A percentile compares a stretch with the other conserved stretches of the same genome.
Conservation (phyloP, 2,329 filamentous ascomycete species). For the Emydomyces testavorans region DNA sequence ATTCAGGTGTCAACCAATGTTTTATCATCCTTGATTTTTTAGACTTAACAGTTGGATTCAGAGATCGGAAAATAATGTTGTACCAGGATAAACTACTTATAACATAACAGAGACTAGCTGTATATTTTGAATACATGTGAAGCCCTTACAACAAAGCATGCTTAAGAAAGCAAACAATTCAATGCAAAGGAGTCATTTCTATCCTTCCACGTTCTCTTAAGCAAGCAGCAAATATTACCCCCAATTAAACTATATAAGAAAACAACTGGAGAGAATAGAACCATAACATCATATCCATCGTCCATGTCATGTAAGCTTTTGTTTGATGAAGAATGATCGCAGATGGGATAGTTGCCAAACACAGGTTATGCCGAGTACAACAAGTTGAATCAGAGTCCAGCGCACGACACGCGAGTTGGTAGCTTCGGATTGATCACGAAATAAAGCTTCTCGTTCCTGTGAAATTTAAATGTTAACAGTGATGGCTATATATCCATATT, state of each 20-base stretch:
- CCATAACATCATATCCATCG: slow-evolving; percentile 8
- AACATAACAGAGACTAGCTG: no score
- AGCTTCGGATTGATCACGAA: slow-evolving; percentile 90
- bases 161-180: background rate
- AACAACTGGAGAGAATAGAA: slow-evolving; percentile 7
- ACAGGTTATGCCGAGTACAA: slow-evolving; percentile 74
- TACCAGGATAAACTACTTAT: no score
- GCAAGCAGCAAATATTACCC: background rate
- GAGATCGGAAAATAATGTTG: no score
- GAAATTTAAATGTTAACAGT: background rate
- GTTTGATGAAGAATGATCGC: slow-evolving; percentile 97
- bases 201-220: background rate
- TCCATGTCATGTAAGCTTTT: slow-evolving; percentile 70
- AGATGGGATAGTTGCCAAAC: slow-evolving; percentile 96
- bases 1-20: no score
- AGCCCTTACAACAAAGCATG: background rate
- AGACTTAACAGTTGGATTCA: no score
- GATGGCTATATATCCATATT: background rate
- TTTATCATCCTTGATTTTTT: no score
- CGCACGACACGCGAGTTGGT: slow-evolving; percentile 86
- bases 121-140: no score
- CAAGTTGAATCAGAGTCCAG: slow-evolving; percentile 86
- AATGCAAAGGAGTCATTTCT: background rate
- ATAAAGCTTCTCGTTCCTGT: slow-evolving; percentile 92
- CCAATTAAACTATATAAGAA: slow-evolving; percentile 2